A percentile compares a stretch with the other conserved stretches of the same genome.
These are phyloP conservation scores for Aspergillus aculeatinus DNA, from an alignment of 2,329 filamentous ascomycete genomes.

Conservation along the genomic window DNA sequence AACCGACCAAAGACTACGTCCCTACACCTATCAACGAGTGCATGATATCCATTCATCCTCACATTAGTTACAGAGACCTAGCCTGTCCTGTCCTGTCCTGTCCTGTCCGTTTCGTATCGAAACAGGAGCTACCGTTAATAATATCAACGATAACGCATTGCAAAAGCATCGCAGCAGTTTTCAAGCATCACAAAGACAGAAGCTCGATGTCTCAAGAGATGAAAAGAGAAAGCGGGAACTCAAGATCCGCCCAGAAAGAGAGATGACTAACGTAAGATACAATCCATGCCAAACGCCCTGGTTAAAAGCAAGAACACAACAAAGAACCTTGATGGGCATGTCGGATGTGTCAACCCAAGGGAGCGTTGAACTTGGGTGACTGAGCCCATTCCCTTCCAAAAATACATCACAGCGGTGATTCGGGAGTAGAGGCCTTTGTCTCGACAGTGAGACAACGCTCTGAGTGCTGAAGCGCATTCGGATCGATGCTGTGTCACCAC, in stretches of 20 bases:
- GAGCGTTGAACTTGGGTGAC: neutral
- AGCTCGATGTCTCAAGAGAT: slow-evolving; percentile 7
- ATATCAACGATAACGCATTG: neutral
- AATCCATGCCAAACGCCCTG: slow-evolving; percentile 23
- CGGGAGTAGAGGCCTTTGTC: neutral
- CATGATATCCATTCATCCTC: slow-evolving; percentile 28
- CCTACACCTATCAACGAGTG: neutral
- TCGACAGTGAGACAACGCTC: neutral
- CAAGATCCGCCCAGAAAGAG: slow-evolving; percentile 11
- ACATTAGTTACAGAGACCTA: slow-evolving; percentile 29
- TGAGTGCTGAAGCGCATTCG: neutral
- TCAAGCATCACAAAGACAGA: slow-evolving; percentile 16
- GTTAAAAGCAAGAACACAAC: slow-evolving; percentile 13
- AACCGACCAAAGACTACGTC: neutral
- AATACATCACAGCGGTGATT: neutral
- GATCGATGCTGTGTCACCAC: neutral
- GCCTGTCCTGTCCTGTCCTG: slow-evolving; percentile 7
- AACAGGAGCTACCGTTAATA: neutral
- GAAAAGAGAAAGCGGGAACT: slow-evolving; percentile 7
- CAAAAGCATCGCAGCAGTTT: slow-evolving; percentile 14
- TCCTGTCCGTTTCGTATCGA: neutral
- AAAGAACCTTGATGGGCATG: slow-evolving; percentile 15
- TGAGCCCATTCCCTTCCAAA: neutral
- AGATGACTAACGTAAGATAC: slow-evolving; percentile 14
- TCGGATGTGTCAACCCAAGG: slow-evolving; percentile 4